Evolutionary conservation across 495 filamentous ascomycete genomes (phyloP), one percentile per base, ranked within the genome.

Genomic region (Penicillium angulare): DNA sequence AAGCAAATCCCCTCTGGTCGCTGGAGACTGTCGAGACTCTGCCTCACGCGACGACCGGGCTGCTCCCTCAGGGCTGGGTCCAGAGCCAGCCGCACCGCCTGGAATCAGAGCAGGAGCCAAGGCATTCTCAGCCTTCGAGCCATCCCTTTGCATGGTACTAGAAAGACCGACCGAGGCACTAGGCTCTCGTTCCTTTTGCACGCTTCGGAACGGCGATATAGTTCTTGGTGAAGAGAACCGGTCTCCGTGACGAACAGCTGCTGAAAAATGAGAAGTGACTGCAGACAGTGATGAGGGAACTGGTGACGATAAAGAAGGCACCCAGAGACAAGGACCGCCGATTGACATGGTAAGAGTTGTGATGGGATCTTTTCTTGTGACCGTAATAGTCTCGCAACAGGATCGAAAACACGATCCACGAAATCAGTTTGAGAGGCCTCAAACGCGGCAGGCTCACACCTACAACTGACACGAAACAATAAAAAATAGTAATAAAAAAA

Each of bases 321-420:
- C 50, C 71, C 71, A 74, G 50, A 68, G 64, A 60, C 71, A 74
- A 56, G 69, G 66, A 43, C 71, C 68, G 52, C 64, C 67, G 63
- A 70, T 57, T 63, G 71, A 74, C 71, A 74, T 74, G 63, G 52
- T 73, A 65, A 38, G 33, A 46, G 43, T 35, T 17, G 31, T 34
- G 32, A 48, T 33, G 16, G 16, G 32, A 22, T n/a, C 17, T 23
- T 34, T 48, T 24, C 34, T 38, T 48, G 13, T 24, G 31, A 45
- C 49, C 33, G 33, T 40, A 44, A 27, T 36, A 39, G 34, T 34
- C 18, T 38, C 45, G 20, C 32, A 36, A 26, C 21, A 22, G 22
- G 26, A 22, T 15, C 47, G 21, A 47, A 36, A 44, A 13, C 42
- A 31, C 38, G 38, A 41, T 41, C 38, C 38, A 41, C 38, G n/a